Evolutionary conservation across 108 stramenopile species (phyloP).

Genomic region (Aureococcus anophagefferens): DNA sequence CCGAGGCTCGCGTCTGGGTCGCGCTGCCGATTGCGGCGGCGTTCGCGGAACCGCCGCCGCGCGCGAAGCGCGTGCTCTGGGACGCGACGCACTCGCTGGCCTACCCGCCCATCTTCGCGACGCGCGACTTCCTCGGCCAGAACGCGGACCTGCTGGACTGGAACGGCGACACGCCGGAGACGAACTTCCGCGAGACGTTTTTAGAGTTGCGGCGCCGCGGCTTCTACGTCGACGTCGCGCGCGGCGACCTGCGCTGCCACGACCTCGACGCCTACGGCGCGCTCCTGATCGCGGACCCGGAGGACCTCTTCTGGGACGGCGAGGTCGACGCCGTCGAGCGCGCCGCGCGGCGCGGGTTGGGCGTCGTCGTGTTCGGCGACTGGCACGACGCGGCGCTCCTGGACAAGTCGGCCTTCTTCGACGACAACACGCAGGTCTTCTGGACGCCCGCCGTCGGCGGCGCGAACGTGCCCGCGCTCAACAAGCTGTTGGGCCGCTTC

Average conservation of each 20-base stretch:
- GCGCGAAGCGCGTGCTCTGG: slow-evolving; percentile 17
- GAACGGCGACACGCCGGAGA: slow-evolving; percentile 24
- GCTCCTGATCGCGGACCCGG: slow-evolving; percentile 18
- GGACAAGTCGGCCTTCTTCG: slow-evolving; percentile 15
- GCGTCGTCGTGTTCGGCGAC: slow-evolving; percentile 15
- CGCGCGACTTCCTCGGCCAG: not conserved
- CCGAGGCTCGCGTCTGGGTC: not conserved
- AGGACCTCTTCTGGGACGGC: not conserved
- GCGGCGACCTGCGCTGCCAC: slow-evolving; percentile 10
- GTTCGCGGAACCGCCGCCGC: slow-evolving; percentile 7
- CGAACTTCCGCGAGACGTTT: slow-evolving; percentile 20
- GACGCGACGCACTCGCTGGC: slow-evolving; percentile 21
- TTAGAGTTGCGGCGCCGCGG: slow-evolving; percentile 13
- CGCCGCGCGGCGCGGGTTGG: slow-evolving; percentile 11
- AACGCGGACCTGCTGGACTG: slow-evolving; percentile 21
- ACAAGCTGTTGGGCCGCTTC: slow-evolving; percentile 18
- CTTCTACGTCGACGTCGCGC: slow-evolving; percentile 21
- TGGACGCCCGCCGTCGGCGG: slow-evolving; percentile 23
- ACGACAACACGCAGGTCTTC: slow-evolving; percentile 24
- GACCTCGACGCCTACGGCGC: slow-evolving; percentile 17
- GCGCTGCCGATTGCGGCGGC: slow-evolving; percentile 4
- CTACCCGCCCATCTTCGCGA: slow-evolving; percentile 8
- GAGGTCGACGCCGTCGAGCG: slow-evolving; percentile 11
- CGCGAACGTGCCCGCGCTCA: slow-evolving; percentile 25
- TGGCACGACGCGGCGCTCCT: slow-evolving; percentile 19